Conservation (phyloP, 768 basidiomycete genomes). For the Rhodosporidiobolus odoratus region DNA sequence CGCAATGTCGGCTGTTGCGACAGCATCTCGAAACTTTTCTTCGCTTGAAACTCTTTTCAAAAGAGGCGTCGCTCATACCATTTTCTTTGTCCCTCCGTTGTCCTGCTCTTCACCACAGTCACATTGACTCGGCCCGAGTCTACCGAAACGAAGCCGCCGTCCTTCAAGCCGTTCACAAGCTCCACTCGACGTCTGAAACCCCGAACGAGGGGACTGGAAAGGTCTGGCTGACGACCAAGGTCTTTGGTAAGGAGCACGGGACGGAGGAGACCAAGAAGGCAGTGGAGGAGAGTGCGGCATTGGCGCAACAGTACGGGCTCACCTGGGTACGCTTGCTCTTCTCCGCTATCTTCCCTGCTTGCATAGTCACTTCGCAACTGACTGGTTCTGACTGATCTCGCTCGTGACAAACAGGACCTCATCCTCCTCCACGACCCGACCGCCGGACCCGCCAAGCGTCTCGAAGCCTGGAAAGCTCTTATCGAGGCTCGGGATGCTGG, state of each 20-base stretch:
- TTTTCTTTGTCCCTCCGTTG: no score
- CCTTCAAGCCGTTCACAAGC: slow-evolving; percentile 14
- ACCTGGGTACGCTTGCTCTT: slow-evolving; percentile 23
- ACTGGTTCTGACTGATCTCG: neutral
- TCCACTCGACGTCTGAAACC: neutral
- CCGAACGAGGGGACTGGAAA: slow-evolving; percentile 3
- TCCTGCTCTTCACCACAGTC: slow-evolving; percentile 18
- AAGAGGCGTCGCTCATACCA: no score
- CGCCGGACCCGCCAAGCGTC: slow-evolving; percentile 45
- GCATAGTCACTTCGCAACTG: no score
- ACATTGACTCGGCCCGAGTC: slow-evolving; percentile 45
- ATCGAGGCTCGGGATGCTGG: slow-evolving; percentile 72
- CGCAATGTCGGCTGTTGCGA: no score
- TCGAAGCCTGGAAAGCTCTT: slow-evolving; percentile 57
- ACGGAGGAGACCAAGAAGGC: slow-evolving; percentile 8
- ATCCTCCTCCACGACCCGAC: slow-evolving; percentile 48
- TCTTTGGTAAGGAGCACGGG: slow-evolving; percentile 37
- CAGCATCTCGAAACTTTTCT: no score
- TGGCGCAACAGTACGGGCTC: slow-evolving; percentile 19
- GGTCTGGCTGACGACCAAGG: slow-evolving; percentile 41
- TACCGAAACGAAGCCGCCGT: slow-evolving; percentile 36
- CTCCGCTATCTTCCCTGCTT: neutral
- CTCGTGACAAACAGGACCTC: slow-evolving; percentile 40
- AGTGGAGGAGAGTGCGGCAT: slow-evolving; percentile 31
- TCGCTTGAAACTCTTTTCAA: slow-evolving; percentile 5